Evolutionary conservation across 176 grass and related monocot genomes (phyloP).

Genomic region (Alopecurus myosuroides): DNA sequence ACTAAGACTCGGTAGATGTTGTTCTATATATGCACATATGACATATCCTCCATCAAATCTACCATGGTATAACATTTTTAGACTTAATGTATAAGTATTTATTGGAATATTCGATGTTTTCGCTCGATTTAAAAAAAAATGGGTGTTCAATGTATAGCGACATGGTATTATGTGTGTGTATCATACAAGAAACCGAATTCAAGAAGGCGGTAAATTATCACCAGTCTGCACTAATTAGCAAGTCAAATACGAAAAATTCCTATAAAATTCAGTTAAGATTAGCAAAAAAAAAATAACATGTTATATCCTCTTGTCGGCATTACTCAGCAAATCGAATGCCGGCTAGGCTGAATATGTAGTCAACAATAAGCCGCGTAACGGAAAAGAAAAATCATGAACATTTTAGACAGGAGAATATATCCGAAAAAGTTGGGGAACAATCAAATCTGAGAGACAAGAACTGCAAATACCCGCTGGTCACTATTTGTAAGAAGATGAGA

Average conservation of each 20-base stretch:
- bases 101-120: not conserved
- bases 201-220: slow-evolving; percentile 31
- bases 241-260: slow-evolving; percentile 94
- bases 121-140: no score
- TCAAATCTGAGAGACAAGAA: not conserved
- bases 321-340: slow-evolving; percentile 85
- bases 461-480: not conserved
- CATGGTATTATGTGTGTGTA: not conserved
- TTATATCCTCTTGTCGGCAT: slow-evolving; percentile 92
- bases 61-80: not conserved
- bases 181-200: not conserved
- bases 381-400: slow-evolving; percentile 17
- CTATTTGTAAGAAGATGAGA: no score
- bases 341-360: slow-evolving; percentile 95
- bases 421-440: not conserved
- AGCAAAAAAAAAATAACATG: slow-evolving; percentile 47
- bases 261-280: slow-evolving; percentile 41
- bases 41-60: not conserved
- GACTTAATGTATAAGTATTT: not conserved
- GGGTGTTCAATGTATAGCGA: not conserved
- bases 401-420: slow-evolving; percentile 8
- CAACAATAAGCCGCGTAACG: slow-evolving; percentile 72
- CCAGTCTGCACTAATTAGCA: slow-evolving; percentile 97
- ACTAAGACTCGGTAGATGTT: not conserved
- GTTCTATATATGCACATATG: not conserved